Base-by-base conservation (phyloP, 2,329 filamentous ascomycete species). In the Colletotrichum sidae region DNA sequence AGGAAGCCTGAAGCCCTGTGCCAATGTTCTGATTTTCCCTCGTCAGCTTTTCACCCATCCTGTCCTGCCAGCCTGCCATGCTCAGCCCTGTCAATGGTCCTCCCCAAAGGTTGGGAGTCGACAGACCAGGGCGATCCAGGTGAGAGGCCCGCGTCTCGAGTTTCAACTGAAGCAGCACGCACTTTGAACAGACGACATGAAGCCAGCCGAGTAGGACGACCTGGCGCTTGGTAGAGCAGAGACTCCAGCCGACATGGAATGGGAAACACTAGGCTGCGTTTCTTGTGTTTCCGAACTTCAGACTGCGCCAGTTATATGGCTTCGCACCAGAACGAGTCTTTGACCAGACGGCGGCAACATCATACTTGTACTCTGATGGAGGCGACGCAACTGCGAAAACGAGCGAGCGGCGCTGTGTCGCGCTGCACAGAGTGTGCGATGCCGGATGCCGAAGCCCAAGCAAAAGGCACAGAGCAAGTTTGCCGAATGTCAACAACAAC, bases 201-300 rank as follows among this genome's bases (percentile, higher is more conserved):
- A 62, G 62, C 62, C 62, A 65, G 58, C 62, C 62, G 62, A 62
- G 62, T 65, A 34, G 47, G 58, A 65, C 41, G 46, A 33, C 51
- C 33, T 10, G 44, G 55, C 25, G 25, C 25, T 25, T 25, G 25
- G 25, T 25, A 25, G 25, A 25, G 37, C 37, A 42, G 41, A 61
- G 62, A 56, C 62, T 52, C 51, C 51, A 38, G 9, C 50, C 41
- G 62, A 58, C 52, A 52, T 49, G 35, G 58, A 57, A 65, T 62
- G 58, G 62, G 62, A 65, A 65, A 65, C 62, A 65, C 62, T 65
- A 56, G 58, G 52, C 46, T 62, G 62, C 51, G 62, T 62, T 52
- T 65, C 52, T 62, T n/a, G 62, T 62, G 58, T 62, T 65, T 65
- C 62, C 38, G 59, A 65, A 65, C 52, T 56, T 65, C 58, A 56